These are phyloP conservation scores for Gentiana macrophylla DNA, from an alignment of 257 asterid genomes.

Conservation along the genomic window DNA sequence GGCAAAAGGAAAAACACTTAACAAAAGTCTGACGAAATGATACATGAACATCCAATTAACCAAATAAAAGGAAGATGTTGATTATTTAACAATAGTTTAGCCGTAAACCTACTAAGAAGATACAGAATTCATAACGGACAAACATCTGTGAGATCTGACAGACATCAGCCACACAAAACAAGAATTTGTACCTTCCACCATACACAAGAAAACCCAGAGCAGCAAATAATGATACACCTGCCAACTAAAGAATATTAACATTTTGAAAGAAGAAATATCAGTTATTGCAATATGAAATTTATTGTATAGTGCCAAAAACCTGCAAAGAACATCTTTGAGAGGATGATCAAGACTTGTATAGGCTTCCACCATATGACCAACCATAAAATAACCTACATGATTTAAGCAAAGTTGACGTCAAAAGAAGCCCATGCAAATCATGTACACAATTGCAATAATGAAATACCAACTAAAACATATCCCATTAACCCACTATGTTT, in stretches of 20 bases:
- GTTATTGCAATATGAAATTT: not conserved
- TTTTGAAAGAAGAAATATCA: conserved; percentile 4
- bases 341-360: conserved; percentile 37
- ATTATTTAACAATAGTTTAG: not conserved
- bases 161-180: too few species aligned
- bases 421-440: not conserved
- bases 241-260: conserved; percentile 21
- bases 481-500: too few species aligned
- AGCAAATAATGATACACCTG: conserved; percentile 86
- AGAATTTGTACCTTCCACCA: conserved; percentile 74
- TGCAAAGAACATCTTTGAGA: conserved; percentile 93
- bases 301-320: conserved; percentile 28
- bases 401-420: conserved; percentile 12
- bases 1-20: not conserved
- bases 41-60: not conserved
- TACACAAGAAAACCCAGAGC: conserved; percentile 92
- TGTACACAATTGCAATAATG: too few species aligned
- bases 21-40: not conserved
- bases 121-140: not conserved
- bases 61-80: not conserved
- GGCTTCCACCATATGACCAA: conserved; percentile 88
- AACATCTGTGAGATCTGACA: not conserved
- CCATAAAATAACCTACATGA: conserved; percentile 70
- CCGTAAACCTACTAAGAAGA: not conserved
- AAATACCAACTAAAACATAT: too few species aligned